These are phyloP conservation scores for Ganoderma leucocontextum DNA, from an alignment of 1,284 basidiomycete species.

Conservation along the genomic window DNA sequence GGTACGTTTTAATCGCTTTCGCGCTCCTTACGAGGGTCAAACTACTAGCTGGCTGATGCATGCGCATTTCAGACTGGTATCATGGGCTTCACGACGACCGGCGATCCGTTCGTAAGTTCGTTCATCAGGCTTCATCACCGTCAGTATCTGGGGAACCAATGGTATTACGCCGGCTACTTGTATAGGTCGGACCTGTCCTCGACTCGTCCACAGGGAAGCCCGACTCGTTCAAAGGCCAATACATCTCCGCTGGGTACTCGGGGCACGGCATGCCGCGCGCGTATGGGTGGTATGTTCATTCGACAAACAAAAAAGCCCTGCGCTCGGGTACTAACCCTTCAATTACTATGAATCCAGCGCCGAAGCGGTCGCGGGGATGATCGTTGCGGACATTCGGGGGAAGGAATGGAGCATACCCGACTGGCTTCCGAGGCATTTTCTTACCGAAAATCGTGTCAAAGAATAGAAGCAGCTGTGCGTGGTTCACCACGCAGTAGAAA, in stretches of 20 bases:
- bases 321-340: not conserved
- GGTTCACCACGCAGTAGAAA: too few relatives aligned
- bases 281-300: conserved; percentile 66
- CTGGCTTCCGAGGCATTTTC: conserved; percentile 72
- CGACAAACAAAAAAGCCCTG: too few relatives aligned
- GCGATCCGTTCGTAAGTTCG: conserved; percentile 73
- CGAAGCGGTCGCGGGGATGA: conserved; percentile 71
- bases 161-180: not conserved
- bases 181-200: conserved; percentile 72
- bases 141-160: not conserved
- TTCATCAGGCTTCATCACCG: not conserved
- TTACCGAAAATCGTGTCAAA: conserved; percentile 48
- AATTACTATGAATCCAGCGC: conserved; percentile 56
- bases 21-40: not conserved
- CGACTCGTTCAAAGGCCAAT: conserved; percentile 62
- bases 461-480: not conserved
- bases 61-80: conserved; percentile 72
- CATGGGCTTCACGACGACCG: conserved; percentile 75
- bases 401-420: conserved; percentile 58
- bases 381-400: conserved; percentile 58
- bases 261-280: conserved; percentile 87
- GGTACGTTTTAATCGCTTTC: conserved; percentile 49
- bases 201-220: conserved; percentile 37
- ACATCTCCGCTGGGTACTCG: conserved; percentile 76
- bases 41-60: not conserved